These are phyloP conservation scores for Saposhnikovia divaricata DNA, from an alignment of 129 eudicot genomes.

Conservation along the genomic window DNA sequence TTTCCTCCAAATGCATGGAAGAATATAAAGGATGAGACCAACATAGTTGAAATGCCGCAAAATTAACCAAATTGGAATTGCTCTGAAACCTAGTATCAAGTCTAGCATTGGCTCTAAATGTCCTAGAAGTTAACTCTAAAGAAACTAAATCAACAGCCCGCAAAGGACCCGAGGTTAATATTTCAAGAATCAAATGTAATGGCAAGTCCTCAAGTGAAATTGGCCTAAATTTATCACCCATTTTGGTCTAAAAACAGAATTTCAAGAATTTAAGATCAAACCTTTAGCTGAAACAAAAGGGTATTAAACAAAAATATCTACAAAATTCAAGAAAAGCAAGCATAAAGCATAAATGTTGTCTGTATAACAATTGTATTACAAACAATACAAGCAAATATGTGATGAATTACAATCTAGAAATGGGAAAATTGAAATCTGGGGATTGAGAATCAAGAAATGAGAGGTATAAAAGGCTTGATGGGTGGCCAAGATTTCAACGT, in stretches of 20 bases:
- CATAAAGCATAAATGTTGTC: background rate
- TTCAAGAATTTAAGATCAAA: background rate
- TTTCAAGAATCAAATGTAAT: conserved; percentile 68
- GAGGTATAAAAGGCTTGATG: background rate
- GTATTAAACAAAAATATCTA: conserved; percentile 41
- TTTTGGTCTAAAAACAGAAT: conserved; percentile 10
- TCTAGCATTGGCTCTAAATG: conserved; percentile 29
- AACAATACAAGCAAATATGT: conserved; percentile 1
- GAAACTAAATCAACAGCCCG: conserved; percentile 66
- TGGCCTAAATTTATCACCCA: conserved; percentile 54
- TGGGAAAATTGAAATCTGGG: conserved; percentile 17
- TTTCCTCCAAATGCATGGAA: conserved; percentile 35
- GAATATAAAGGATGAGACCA: conserved; percentile 43
- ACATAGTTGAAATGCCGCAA: conserved; percentile 73
- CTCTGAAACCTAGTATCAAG: background rate
- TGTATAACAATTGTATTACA: background rate
- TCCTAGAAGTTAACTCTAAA: conserved; percentile 55
- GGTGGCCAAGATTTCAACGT: conserved; percentile 19
- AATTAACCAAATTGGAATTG: conserved; percentile 61
- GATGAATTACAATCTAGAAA: conserved; percentile 1
- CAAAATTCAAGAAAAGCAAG: conserved; percentile 24
- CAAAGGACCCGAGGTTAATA: conserved; percentile 63
- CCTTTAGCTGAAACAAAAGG: conserved; percentile 36
- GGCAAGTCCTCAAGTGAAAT: conserved; percentile 67
- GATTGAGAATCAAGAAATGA: conserved; percentile 9